Evolutionary conservation across 2,329 filamentous ascomycete species (phyloP).

Genomic region (Claviceps paspali): DNA sequence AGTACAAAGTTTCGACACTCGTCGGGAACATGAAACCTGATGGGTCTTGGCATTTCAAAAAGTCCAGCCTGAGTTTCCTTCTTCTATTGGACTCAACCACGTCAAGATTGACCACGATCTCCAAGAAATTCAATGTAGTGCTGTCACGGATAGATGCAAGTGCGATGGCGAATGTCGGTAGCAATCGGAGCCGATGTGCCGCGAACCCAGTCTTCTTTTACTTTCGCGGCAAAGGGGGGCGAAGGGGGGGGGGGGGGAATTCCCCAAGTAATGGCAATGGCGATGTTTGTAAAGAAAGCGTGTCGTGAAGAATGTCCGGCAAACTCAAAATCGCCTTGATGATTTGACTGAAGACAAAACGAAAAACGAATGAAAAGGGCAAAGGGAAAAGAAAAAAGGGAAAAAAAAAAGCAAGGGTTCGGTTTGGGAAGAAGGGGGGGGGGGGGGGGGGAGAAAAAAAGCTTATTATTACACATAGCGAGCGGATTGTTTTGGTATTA

Average conservation of each 20-base stretch:
- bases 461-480: too few species aligned
- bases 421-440: background rate
- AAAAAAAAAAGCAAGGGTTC: background rate
- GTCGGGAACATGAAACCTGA: constrained; percentile 16
- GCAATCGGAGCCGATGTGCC: too few species aligned
- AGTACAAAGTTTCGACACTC: constrained; percentile 16
- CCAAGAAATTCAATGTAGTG: too few species aligned
- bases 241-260: background rate
- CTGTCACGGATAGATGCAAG: too few species aligned
- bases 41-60: background rate
- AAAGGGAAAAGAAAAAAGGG: background rate
- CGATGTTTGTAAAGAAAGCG: too few species aligned
- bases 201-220: background rate
- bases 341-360: background rate
- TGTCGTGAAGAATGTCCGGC: too few species aligned
- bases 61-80: too few species aligned
- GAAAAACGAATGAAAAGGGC: background rate
- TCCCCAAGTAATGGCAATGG: too few species aligned
- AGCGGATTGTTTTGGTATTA: background rate
- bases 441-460: background rate
- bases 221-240: background rate
- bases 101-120: too few species aligned
- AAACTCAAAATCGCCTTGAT: too few species aligned
- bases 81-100: too few species aligned
- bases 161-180: too few species aligned